Evolutionary conservation across 2,329 filamentous ascomycete species (phyloP), one percentile per base, ranked within the genome.

Genomic region (Fusarium sp.): DNA sequence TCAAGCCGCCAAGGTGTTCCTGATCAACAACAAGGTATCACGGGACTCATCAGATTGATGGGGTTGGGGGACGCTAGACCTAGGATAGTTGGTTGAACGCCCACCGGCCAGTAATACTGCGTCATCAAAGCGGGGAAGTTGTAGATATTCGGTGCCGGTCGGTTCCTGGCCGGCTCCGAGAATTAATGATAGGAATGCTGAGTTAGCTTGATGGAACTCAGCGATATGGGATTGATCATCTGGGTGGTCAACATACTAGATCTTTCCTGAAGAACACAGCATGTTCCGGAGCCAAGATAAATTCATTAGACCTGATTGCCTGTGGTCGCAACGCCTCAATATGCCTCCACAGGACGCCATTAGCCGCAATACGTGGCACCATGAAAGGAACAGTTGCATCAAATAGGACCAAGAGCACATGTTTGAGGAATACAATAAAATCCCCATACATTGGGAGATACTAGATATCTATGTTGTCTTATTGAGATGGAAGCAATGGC

Each of bases 11-110:
- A 58, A 58, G 56, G 20, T 20, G 34, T 58, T 41, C 14, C 18
- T 27, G 56, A 58, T 58, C 34, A 25, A 57, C 54, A 18, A 1
- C 4, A 8, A 57, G 34, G 7, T 25, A 35, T 57, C 54, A 57
- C 54, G 54, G 54, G 56, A 58, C 35, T 39, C n/a, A 58, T 30
- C 56, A 39, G 20, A 58, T 30, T 39, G 5, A 39, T 58, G 35
- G 56, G 56, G 56, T 30, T 11, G 34, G 56, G 25, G 37, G 56
- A 20, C 56, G 56, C 56, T 58, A 58, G 56, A 58, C 56, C n/a
- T n/a, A 27, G 56, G 23, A 58, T 27, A 58, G 56, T 58, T 58
- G 56, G 56, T 39, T 41, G 18, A 37, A n/a, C 23, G 10, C 2
- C 5, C 9, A 18, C 35, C 6, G 20, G 32, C 48, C 48, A 52